A percentile compares a stretch with the other conserved stretches of the same genome.
These are phyloP conservation scores for Aspergillus floridensis DNA, from an alignment of 2,329 filamentous ascomycete species.

Conservation along the genomic window DNA sequence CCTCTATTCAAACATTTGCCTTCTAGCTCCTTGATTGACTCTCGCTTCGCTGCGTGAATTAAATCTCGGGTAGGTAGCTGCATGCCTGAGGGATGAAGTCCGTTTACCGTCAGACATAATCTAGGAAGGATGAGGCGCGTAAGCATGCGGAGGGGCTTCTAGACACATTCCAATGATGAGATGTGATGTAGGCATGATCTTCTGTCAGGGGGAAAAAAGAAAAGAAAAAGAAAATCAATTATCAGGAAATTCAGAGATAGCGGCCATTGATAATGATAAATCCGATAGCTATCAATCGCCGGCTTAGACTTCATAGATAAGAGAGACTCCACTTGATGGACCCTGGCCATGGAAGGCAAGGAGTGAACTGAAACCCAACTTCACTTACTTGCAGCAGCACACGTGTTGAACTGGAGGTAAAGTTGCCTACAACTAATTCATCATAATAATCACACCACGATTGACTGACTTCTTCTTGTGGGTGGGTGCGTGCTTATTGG, in stretches of 20 bases:
- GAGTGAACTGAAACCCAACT: background rate
- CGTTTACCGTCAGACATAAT: background rate
- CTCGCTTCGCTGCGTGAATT: background rate
- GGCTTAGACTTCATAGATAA: background rate
- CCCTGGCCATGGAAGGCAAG: background rate
- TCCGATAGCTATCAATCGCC: background rate
- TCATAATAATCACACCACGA: background rate
- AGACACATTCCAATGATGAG: too few relatives aligned
- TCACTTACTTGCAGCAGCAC: background rate
- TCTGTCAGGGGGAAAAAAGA: background rate
- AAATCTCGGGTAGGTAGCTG: background rate
- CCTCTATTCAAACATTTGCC: background rate
- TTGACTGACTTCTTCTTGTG: background rate
- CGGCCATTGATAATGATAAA: background rate
- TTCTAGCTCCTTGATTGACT: background rate
- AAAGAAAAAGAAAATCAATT: background rate
- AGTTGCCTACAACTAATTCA: background rate
- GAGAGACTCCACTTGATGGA: background rate
- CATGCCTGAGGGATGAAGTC: background rate
- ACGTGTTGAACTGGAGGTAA: background rate
- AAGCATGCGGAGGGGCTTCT: too few relatives aligned
- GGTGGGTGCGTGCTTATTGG: background rate
- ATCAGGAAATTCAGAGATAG: background rate
- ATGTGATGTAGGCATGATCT: too few relatives aligned
- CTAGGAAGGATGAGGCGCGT: too few relatives aligned